Percentiles rank a stretch among this genome's conserved stretches.
Conservation (phyloP, 345 rosid species). For the Gossypioides kirkii region DNA sequence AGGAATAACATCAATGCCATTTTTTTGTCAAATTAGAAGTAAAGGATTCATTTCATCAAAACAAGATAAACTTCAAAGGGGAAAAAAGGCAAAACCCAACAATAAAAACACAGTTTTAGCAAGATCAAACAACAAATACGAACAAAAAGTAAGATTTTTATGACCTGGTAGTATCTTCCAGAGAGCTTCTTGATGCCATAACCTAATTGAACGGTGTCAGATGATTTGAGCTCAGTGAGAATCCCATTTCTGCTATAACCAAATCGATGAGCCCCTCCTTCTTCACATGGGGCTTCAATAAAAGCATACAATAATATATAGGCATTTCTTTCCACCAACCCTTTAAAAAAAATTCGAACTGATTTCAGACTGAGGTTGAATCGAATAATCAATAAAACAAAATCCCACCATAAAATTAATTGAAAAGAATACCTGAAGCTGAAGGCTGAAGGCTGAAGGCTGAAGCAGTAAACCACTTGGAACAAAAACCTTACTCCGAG, state of each 20-base stretch:
- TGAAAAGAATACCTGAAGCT: not conserved
- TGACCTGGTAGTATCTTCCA: conserved; percentile 66
- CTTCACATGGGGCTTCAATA: conserved; percentile 58
- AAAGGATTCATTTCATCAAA: no score
- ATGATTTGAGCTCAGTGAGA: conserved; percentile 58
- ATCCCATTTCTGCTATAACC: conserved; percentile 60
- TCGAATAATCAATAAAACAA: not conserved
- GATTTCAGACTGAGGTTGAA: not conserved
- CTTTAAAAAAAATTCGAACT: not conserved
- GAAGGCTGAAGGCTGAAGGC: no score
- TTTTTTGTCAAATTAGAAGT: no score
- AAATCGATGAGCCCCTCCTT: conserved; percentile 53
- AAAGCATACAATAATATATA: conserved; percentile 80
- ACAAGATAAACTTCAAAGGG: not conserved
- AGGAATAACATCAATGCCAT: no score
- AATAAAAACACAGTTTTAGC: not conserved
- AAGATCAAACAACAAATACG: not conserved
- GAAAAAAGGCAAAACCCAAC: not conserved
- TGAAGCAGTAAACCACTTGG: not conserved
- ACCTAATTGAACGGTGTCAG: conserved; percentile 66
- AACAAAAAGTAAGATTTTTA: not conserved
- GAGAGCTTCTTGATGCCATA: conserved; percentile 86
- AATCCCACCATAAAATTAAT: not conserved
- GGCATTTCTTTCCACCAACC: conserved; percentile 44
- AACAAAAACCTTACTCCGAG: not conserved